Base-by-base conservation (phyloP, 257 asterid genomes). In the Prunella vulgaris region DNA sequence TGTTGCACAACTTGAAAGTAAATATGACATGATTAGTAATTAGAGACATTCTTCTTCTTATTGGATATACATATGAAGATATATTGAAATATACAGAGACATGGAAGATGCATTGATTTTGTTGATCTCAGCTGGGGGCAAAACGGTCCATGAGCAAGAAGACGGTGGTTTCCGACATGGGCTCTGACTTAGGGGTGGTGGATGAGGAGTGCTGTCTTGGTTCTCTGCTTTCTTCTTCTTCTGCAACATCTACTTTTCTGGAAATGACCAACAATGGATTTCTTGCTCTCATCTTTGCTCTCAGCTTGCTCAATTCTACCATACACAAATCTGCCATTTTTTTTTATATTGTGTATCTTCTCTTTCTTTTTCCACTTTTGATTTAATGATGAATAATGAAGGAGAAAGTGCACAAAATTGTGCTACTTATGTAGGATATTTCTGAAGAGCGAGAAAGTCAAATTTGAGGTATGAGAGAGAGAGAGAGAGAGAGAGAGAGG, bases 131-230 rank as follows among this genome's bases (percentile, higher is more conserved):
- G 53, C 84, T 83, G 0, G 96, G 95, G 0, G 94, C 85, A 65
- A 92, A 89, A 1, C 96, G 89, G 82, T 92, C 98, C 96, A 92
- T 84, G 78, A 92, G 88, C 78, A 88, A 49, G 58, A 74, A 78
- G 12, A 90, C 57, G 1, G 92, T 85, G 40, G 81, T 77, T 65
- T 92, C 98, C 2, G 86, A 87, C 83, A 84, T 79, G n/a, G 77
- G 60, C 10, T 69, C 77, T 2, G 69, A 75, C 40, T 78, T 64
- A 61, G 40, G 9, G 70, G 59, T 4, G 81, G 71, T 9, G 85
- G 78, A 24, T 3, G 75, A 66, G 9, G 75, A 66, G 9, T 30
- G 74, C 8, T 56, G 72, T 5, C 7, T 33, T 53, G 48, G 1
- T 40, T 76, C 73, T 35, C 65, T 60, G 18, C 21, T 24, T 28